Percentiles rank a stretch among this genome's conserved stretches.
Evolutionary conservation across 164 flowering plant genomes (phyloP).

Genomic region (Cinnamomum chago): DNA sequence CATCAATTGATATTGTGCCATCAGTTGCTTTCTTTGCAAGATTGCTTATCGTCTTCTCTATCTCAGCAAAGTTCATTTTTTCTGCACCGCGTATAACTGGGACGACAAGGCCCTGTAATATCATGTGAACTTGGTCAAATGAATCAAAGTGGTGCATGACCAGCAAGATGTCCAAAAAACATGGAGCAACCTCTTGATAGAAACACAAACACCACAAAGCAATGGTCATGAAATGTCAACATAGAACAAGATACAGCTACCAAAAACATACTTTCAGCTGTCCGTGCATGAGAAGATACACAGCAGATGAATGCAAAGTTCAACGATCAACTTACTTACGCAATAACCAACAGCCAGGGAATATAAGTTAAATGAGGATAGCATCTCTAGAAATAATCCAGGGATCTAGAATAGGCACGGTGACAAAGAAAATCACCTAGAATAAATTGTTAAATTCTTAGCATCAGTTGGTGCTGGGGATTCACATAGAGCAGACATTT

Average conservation of each 20-base stretch:
- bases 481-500: too few relatives aligned
- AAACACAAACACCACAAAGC: background rate
- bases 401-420: too few relatives aligned
- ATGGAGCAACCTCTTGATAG: background rate
- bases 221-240: background rate
- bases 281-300: background rate
- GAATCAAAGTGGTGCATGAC: background rate
- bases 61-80: slow-evolving; percentile 88
- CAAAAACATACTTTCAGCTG: background rate
- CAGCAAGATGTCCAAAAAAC: background rate
- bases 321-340: too few relatives aligned
- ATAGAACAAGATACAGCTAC: background rate
- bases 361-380: too few relatives aligned
- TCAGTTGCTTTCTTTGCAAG: slow-evolving; percentile 89
- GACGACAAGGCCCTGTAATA: slow-evolving; percentile 88
- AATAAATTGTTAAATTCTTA: too few relatives aligned
- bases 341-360: too few relatives aligned
- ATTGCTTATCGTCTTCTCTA: slow-evolving; percentile 76
- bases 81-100: slow-evolving; percentile 87
- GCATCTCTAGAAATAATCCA: too few relatives aligned
- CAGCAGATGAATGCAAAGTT: too few relatives aligned
- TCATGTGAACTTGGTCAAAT: background rate
- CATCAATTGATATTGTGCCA: slow-evolving; percentile 92
- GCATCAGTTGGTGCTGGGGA: too few relatives aligned
- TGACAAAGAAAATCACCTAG: too few relatives aligned